Evolutionary conservation across 2,329 filamentous ascomycete genomes (phyloP).

Genomic region (Colletotrichum costaricense): DNA sequence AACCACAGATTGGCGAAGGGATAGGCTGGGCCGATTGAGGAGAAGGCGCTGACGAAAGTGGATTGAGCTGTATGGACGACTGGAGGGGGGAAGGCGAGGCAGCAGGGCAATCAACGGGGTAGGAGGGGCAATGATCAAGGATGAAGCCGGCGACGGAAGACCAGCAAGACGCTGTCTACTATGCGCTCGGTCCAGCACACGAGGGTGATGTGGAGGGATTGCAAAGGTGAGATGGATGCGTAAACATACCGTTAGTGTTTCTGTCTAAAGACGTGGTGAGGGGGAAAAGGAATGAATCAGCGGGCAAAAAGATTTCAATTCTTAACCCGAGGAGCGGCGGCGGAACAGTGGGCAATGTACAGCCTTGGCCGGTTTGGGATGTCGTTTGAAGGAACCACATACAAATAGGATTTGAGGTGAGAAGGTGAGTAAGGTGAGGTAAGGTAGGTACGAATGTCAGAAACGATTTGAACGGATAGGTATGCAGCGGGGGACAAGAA

Average conservation of each 20-base stretch:
- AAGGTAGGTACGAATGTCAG: too few species aligned
- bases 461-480: not conserved
- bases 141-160: conserved; percentile 23
- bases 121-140: conserved; percentile 27
- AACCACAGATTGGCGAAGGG: conserved; percentile 6
- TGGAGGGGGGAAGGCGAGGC: conserved; percentile 22
- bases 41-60: conserved; percentile 12
- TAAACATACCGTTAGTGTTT: not conserved
- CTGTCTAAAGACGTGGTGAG: not conserved
- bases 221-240: not conserved
- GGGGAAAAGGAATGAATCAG: not conserved
- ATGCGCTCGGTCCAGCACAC: conserved; percentile 31
- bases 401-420: too few species aligned
- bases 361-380: too few species aligned
- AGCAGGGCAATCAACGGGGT: conserved; percentile 29
- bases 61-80: conserved; percentile 19
- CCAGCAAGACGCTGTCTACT: conserved; percentile 26
- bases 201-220: not conserved
- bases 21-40: conserved; percentile 11
- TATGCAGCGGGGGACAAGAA: not conserved
- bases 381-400: too few species aligned
- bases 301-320: not conserved
- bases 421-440: too few species aligned
- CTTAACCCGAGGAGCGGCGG: not conserved
- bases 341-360: not conserved